Base-by-base conservation (phyloP, 73 alveolate species). In the Symbiodinium pilosum region DNA sequence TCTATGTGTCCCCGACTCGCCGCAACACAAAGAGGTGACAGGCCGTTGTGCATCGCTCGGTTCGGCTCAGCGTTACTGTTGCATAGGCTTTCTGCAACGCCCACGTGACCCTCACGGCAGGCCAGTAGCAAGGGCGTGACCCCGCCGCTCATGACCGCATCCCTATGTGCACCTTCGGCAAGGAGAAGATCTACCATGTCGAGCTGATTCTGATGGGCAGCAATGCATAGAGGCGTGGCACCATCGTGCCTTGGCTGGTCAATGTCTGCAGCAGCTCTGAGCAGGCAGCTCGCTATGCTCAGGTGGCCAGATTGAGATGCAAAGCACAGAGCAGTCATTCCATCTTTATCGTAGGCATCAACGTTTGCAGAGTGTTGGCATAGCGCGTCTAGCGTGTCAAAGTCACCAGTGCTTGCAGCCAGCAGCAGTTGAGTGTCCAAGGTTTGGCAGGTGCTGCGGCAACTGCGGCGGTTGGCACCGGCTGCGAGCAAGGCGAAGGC, bases 111-210 rank as follows among this genome's bases (percentile, higher is more conserved):
- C 21, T 71, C 44, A 12, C 85, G 85, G 43, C 85, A 71, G 1
- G 85, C 85, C 85, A 71, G 85, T 30, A 71, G 85, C 43, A 71
- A 43, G 12, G 85, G 85, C 9, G 85, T 71, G 85, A 71, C 85
- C 24, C 43, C 28, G 26, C 43, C 85, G 26, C 26, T 36, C 85
- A 71, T 34, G 26, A n/a, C 12, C 41, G 21, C 85, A 32, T 71
- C 85, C 21, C 12, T n/a, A 28, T 71, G 8, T n/a, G 85, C 85
- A 43, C 85, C 85, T 21, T 0, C 21, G 44, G 14, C 32, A 21
- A 71, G 85, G 26, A 71, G 34, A 71, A 71, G 43, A n/a, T 71
- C 43, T 9, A 71, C 85, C 85, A 71, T 18, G 9, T n/a, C 43
- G n/a, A 36, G 16, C 21, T 32, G 43, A 24, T 36, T 36, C 43